Evolutionary conservation across 257 asterid species (phyloP).

Genomic region (Solanum raphanifolium): DNA sequence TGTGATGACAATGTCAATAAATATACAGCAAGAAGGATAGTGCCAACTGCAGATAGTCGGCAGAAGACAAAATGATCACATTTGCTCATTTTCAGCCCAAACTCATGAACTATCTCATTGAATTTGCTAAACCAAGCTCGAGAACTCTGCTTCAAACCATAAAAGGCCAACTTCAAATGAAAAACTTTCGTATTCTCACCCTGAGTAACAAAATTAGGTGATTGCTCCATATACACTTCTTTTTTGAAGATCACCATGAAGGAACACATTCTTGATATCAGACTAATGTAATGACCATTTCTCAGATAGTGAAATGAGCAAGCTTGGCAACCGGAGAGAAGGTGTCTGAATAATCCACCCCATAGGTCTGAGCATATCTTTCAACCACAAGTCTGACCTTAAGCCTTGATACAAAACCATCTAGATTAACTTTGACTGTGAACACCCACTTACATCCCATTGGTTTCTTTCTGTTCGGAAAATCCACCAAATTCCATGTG

Average conservation of each 20-base stretch:
- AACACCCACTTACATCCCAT: not conserved
- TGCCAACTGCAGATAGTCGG: not conserved
- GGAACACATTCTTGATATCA: not conserved
- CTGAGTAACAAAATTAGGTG: not conserved
- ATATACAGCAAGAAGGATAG: not conserved
- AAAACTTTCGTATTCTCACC: not conserved
- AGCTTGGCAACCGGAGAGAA: not conserved
- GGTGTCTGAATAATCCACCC: not conserved
- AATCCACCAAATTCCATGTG: not conserved
- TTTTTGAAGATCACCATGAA: not conserved
- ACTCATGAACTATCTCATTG: not conserved
- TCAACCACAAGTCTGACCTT: not conserved
- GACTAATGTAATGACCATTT: not conserved
- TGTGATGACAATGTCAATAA: not conserved
- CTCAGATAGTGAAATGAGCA: not conserved
- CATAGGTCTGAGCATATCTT: not conserved
- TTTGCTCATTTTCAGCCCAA: not conserved
- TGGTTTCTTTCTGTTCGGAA: not conserved
- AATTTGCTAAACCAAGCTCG: not conserved
- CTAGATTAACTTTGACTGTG: not conserved
- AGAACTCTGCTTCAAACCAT: not conserved
- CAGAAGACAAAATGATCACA: not conserved
- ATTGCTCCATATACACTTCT: not conserved
- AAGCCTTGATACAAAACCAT: not conserved
- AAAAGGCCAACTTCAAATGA: not conserved